Percentiles rank a stretch among this genome's conserved stretches.
phyloP scores from a whole-genome alignment of 2,329 filamentous ascomycete species.

The Colletotrichum somersetense region DNA sequence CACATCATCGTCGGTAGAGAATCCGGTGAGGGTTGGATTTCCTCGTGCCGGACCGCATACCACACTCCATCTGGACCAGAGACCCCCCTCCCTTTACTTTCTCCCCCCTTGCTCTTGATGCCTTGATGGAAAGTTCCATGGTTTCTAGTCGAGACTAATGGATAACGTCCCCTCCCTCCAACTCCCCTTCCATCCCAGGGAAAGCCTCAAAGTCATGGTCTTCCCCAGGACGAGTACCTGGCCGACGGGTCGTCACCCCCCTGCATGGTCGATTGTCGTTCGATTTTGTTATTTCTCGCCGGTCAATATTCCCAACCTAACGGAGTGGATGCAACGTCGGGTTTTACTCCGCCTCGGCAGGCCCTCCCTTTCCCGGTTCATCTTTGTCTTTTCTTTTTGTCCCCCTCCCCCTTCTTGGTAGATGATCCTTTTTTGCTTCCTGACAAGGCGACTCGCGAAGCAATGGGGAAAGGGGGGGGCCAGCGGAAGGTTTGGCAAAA shows the following conservation, averaged over 20 bases:
- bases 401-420: neutral
- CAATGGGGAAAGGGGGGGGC: too few species aligned
- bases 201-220: neutral
- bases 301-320: neutral
- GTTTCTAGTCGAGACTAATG: neutral
- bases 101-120: neutral
- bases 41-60: neutral
- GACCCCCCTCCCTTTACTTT: neutral
- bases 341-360: neutral
- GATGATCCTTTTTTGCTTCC: too few species aligned
- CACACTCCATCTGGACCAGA: neutral
- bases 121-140: slow-evolving; percentile 7
- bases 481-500: neutral
- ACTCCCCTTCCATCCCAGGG: neutral
- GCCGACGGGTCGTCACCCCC: neutral
- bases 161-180: neutral
- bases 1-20: neutral
- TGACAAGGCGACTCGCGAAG: neutral
- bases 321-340: neutral
- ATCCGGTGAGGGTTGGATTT: neutral
- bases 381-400: neutral
- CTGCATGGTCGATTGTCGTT: neutral
- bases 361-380: too few species aligned
- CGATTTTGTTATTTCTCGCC: neutral
- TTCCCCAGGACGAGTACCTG: neutral